Conservation (phyloP, 805 yeast genomes). For the Candida stauntonica region DNA sequence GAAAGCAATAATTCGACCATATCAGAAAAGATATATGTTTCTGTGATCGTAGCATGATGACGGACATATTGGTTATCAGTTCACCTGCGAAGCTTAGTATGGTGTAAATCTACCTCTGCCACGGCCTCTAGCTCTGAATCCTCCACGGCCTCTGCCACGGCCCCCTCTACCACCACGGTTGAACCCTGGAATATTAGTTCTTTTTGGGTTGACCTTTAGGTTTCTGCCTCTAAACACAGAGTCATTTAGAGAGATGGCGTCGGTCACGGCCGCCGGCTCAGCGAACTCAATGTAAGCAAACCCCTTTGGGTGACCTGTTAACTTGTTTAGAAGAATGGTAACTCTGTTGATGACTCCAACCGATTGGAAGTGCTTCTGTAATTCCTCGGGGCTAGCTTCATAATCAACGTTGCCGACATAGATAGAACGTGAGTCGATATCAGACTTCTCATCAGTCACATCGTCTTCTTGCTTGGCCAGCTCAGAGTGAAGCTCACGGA, state of each 20-base stretch:
- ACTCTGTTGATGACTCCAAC: slow-evolving; percentile 77
- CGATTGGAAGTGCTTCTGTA: slow-evolving; percentile 65
- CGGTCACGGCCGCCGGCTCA: slow-evolving; percentile 56
- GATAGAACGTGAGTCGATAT: slow-evolving; percentile 70
- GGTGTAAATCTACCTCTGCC: slow-evolving; percentile 43
- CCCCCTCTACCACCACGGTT: slow-evolving; percentile 41
- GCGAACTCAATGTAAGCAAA: slow-evolving; percentile 83
- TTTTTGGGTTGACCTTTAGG: slow-evolving; percentile 68
- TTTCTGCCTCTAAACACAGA: slow-evolving; percentile 62
- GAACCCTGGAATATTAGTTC: slow-evolving; percentile 79
- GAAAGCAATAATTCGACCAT: too few relatives aligned
- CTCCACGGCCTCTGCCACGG: slow-evolving; percentile 47
- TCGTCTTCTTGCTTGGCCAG: slow-evolving; percentile 38
- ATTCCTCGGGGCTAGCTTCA: slow-evolving; percentile 70
- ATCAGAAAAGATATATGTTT: too few relatives aligned
- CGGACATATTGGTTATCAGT: too few relatives aligned
- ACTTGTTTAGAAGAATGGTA: slow-evolving; percentile 67
- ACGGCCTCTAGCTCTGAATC: slow-evolving; percentile 31
- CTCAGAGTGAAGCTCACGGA: slow-evolving; percentile 54
- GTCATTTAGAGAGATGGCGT: slow-evolving; percentile 65
- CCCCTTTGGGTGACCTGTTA: slow-evolving; percentile 81
- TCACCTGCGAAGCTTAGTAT: too few relatives aligned
- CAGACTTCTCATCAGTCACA: slow-evolving; percentile 48
- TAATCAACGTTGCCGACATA: slow-evolving; percentile 86
- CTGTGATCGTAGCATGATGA: too few relatives aligned